Conservation (phyloP, 805 yeast genomes). For the Candida gorgasii region DNA sequence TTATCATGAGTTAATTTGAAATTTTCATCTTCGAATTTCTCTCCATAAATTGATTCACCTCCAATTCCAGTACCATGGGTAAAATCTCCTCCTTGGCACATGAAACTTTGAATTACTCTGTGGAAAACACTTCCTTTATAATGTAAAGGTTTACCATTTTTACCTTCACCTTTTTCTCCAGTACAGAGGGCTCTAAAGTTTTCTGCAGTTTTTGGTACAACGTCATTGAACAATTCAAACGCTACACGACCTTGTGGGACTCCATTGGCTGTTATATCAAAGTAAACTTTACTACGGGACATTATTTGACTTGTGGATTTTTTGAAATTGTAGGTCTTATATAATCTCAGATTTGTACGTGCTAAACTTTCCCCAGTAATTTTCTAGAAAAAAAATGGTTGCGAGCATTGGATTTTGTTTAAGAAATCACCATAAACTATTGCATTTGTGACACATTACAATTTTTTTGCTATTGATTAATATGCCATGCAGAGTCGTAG, state of each 20-base stretch:
- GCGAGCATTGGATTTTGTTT: neutral
- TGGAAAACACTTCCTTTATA: constrained; percentile 92
- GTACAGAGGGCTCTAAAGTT: constrained; percentile 88
- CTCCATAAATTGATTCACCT: constrained; percentile 48
- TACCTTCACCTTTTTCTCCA: constrained; percentile 76
- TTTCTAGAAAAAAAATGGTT: constrained; percentile 7
- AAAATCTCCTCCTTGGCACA: constrained; percentile 93
- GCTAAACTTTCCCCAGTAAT: neutral
- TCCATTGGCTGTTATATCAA: constrained; percentile 78
- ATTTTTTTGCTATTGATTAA: too few species aligned
- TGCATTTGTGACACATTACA: too few species aligned
- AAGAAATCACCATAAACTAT: too few species aligned
- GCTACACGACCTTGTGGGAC: constrained; percentile 71
- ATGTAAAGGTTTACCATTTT: constrained; percentile 61
- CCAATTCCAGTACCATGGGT: constrained; percentile 45
- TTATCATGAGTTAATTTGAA: constrained; percentile 72
- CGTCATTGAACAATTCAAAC: constrained; percentile 69
- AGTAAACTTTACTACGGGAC: constrained; percentile 56
- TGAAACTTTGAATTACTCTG: constrained; percentile 83
- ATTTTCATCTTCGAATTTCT: constrained; percentile 84
- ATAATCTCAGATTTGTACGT: neutral
- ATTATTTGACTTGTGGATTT: neutral
- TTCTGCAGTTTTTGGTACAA: constrained; percentile 87
- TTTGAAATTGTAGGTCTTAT: neutral
- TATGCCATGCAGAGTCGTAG: too few species aligned